These are phyloP conservation scores for Roridomyces roridus DNA, from an alignment of 768 basidiomycete genomes.

Conservation along the genomic window DNA sequence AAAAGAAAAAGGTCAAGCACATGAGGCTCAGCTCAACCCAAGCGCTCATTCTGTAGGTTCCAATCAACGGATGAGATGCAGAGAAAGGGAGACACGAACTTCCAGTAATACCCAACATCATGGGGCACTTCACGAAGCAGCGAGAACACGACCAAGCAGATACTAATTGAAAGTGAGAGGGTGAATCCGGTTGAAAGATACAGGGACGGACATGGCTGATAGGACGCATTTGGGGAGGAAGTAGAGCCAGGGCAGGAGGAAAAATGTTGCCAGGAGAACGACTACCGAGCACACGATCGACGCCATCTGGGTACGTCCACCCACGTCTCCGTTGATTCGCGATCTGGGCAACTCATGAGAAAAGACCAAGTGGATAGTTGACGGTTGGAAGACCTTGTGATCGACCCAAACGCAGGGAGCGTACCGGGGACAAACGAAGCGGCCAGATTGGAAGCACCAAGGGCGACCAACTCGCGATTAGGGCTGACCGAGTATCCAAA, in stretches of 20 bases:
- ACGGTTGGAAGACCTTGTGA: slow-evolving; percentile 68
- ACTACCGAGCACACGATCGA: slow-evolving; percentile 77
- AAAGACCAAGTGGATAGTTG: slow-evolving; percentile 4
- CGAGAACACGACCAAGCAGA: slow-evolving; percentile 84
- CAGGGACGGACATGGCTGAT: slow-evolving; percentile 74
- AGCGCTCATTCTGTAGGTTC: slow-evolving; percentile 74
- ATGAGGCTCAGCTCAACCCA: slow-evolving; percentile 91
- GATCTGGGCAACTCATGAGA: slow-evolving; percentile 49
- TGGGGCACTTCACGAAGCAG: slow-evolving; percentile 88
- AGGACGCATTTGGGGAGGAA: slow-evolving; percentile 91
- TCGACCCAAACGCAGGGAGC: slow-evolving; percentile 91
- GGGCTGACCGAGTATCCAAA: slow-evolving; percentile 91
- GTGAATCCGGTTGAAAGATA: not conserved
- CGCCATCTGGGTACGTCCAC: slow-evolving; percentile 89
- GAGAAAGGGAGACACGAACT: slow-evolving; percentile 46
- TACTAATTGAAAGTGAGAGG: slow-evolving; percentile 53
- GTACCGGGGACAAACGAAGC: slow-evolving; percentile 87
- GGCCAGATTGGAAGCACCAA: slow-evolving; percentile 83
- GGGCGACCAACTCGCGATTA: slow-evolving; percentile 94
- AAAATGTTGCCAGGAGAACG: slow-evolving; percentile 86
- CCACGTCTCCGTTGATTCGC: slow-evolving; percentile 89
- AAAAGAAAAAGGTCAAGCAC: slow-evolving; percentile 85
- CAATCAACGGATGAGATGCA: not conserved
- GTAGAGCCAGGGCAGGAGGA: slow-evolving; percentile 85
- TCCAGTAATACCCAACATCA: slow-evolving; percentile 86